Percentiles rank a stretch among this genome's conserved stretches.
phyloP scores from a whole-genome alignment of 1,284 basidiomycete genomes.

The Tetrapyrgos nigripes region DNA sequence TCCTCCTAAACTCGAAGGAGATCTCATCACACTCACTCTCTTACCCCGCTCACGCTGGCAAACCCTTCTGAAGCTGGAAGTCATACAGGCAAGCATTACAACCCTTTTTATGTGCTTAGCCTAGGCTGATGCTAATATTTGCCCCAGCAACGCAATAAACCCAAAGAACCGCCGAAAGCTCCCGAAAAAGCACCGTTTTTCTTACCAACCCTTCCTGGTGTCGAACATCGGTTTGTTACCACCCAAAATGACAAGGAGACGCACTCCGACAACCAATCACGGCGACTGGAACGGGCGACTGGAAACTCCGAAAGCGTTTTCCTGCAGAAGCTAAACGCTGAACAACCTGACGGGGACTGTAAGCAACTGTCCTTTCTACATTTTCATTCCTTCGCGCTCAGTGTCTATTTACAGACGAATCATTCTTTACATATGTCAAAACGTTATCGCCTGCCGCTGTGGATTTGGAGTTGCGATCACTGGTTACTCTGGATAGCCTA shows the following conservation, averaged over 20 bases:
- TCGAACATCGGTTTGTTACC: conserved; percentile 81
- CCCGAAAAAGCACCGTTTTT: conserved; percentile 98
- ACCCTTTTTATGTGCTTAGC: background rate
- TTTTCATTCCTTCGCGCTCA: background rate
- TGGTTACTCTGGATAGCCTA: conserved; percentile 72
- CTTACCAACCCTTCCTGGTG: conserved; percentile 87
- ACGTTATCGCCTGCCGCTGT: conserved; percentile 89
- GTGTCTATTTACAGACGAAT: conserved; percentile 60
- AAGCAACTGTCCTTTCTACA: conserved; percentile 37
- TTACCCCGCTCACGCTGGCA: conserved; percentile 96
- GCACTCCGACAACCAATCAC: conserved; percentile 52
- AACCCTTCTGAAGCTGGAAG: conserved; percentile 94
- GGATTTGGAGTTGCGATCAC: conserved; percentile 89
- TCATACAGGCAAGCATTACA: conserved; percentile 74
- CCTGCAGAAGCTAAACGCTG: conserved; percentile 65
- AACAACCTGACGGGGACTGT: conserved; percentile 74
- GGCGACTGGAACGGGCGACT: conserved; percentile 60
- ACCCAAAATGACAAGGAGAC: conserved; percentile 48
- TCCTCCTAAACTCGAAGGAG: conserved; percentile 85
- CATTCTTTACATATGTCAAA: conserved; percentile 89
- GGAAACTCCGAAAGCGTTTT: conserved; percentile 78
- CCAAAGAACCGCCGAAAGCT: conserved; percentile 93
- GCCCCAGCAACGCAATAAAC: conserved; percentile 89
- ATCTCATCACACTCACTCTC: conserved; percentile 90
- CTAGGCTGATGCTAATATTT: conserved; percentile 6